Evolutionary conservation across 352 stramenopile genomes (phyloP), one percentile per base, ranked within the genome.

Genomic region (Pythium biforme): DNA sequence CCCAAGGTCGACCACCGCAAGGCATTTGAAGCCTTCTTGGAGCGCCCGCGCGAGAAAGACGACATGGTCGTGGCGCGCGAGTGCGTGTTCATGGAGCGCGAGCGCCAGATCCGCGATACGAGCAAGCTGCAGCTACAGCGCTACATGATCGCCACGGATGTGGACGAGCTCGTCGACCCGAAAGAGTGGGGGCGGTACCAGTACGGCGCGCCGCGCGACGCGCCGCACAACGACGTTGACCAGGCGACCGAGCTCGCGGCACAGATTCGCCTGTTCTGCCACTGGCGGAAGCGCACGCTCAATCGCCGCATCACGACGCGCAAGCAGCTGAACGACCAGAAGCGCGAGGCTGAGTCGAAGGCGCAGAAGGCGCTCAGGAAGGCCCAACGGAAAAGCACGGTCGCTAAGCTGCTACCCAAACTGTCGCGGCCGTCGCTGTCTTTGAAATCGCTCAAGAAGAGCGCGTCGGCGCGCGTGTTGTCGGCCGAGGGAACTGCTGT

Each of bases 91-190:
- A 72, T 91, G n/a, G 77, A 84, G 37, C 70, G 80, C 39, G 73
- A 89, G 57, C 66, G 76, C 20, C 59, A 72, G 12, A 75, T 89
- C 31, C 77, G 77, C n/a, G 71, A 86, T 41, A 84, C 76, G 4
- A 84, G 70, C 62, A 84, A 76, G 51, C 60, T 54, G 37, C 82
- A 89, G 59, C 51, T 91, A 39, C 78, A 69, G 14, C 83, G 84
- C 56, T 91, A 83, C 63, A 91, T 91, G 82, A 55, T 91, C 23
- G 79, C 78, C 22, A 89, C 79, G 1, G 80, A 91, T 39, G 53
- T 72, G 50, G 73, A 83, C 47, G 69, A 85, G 26, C 55, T 63
- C 6, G 80, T 81, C 17, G 82, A 91, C 59, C 66, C 72, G 0
- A 87, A 82, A 50, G 82, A 91, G 43, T 91, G 82, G 82, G 60